phyloP scores from a whole-genome alignment of 805 yeast species.

The Zygosaccharomyces pseudorouxii region DNA sequence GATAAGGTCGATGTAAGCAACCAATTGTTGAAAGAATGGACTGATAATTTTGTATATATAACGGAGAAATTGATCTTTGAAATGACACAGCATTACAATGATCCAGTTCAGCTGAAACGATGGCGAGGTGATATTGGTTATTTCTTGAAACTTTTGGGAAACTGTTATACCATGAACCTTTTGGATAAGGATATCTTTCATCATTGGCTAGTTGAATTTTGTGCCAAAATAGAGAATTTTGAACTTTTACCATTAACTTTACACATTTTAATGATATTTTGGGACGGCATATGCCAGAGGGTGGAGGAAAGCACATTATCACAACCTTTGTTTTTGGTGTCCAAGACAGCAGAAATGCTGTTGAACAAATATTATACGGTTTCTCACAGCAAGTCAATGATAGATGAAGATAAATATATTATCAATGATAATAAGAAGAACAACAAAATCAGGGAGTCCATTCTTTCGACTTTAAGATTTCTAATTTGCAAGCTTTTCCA shows the following conservation, averaged over 20 bases:
- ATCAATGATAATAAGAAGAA: conserved; percentile 37
- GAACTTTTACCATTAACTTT: conserved; percentile 45
- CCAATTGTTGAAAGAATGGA: conserved; percentile 84
- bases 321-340: conserved; percentile 43
- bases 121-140: conserved; percentile 55
- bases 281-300: conserved; percentile 56
- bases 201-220: conserved; percentile 55
- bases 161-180: conserved; percentile 64
- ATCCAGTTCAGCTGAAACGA: conserved; percentile 23
- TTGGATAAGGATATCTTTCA: conserved; percentile 60
- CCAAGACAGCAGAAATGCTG: conserved; percentile 59
- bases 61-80: conserved; percentile 35
- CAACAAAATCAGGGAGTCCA: conserved; percentile 30
- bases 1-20: conserved; percentile 16
- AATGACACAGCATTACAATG: conserved; percentile 30
- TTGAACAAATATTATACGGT: conserved; percentile 45
- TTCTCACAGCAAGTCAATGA: conserved; percentile 33
- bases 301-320: background rate
- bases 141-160: conserved; percentile 52
- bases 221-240: conserved; percentile 39
- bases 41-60: conserved; percentile 67
- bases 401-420: conserved; percentile 35
- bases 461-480: conserved; percentile 24
- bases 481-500: conserved; percentile 33
- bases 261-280: conserved; percentile 58